phyloP scores from a whole-genome alignment of 768 basidiomycete genomes.

The Leucosporidium yakuticum region DNA sequence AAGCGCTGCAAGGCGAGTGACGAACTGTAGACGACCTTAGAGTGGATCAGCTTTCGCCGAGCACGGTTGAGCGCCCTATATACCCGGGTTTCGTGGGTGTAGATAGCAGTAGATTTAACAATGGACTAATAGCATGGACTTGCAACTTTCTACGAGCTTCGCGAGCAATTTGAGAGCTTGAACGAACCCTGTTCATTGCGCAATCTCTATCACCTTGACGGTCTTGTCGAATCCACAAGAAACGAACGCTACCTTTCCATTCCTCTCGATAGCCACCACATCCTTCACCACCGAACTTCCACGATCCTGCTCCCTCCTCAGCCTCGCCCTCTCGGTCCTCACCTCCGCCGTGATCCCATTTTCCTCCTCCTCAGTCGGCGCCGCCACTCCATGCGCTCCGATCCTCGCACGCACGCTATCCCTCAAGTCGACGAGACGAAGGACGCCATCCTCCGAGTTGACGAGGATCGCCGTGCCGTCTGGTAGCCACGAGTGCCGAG shows the following conservation, averaged over 20 bases:
- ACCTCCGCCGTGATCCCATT: background rate
- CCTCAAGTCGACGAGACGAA: constrained; percentile 36
- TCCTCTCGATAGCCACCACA: constrained; percentile 9
- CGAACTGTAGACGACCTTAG: too few relatives aligned
- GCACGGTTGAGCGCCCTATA: too few relatives aligned
- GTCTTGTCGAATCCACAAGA: constrained; percentile 37
- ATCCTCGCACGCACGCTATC: constrained; percentile 12
- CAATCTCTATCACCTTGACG: constrained; percentile 16
- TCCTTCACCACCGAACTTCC: constrained; percentile 35
- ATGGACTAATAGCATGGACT: too few relatives aligned
- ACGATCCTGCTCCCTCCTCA: constrained; percentile 31
- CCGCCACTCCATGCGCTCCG: constrained; percentile 34
- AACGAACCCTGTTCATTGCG: too few relatives aligned
- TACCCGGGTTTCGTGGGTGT: too few relatives aligned
- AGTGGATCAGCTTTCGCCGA: too few relatives aligned
- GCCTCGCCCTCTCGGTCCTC: constrained; percentile 20
- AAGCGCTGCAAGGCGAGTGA: too few relatives aligned
- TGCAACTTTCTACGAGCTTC: too few relatives aligned
- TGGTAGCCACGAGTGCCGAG: constrained; percentile 37
- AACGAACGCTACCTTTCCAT: background rate
- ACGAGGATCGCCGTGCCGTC: constrained; percentile 36
- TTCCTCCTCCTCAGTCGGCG: constrained; percentile 19
- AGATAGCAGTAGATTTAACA: too few relatives aligned
- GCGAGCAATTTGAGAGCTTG: too few relatives aligned
- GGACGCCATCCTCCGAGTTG: constrained; percentile 40